These are phyloP conservation scores for Cercis canadensis DNA, from an alignment of 306 rosid species.

Conservation along the genomic window DNA sequence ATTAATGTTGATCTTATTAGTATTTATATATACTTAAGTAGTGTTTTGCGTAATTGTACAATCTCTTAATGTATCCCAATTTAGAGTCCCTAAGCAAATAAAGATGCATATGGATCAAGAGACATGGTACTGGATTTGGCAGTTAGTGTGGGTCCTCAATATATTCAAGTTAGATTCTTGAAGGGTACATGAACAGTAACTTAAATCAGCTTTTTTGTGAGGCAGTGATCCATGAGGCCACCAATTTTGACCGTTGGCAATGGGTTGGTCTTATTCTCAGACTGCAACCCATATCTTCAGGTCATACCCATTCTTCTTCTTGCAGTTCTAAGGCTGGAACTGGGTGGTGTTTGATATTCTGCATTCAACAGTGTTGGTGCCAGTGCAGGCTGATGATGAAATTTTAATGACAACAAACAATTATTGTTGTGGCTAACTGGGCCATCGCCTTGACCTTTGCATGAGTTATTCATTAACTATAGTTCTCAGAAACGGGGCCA, in stretches of 20 bases:
- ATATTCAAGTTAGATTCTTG: conserved; percentile 55
- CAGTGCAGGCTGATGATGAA: conserved; percentile 16
- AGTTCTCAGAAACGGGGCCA: conserved; percentile 37
- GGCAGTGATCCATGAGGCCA: conserved; percentile 35
- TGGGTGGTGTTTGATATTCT: conserved; percentile 15
- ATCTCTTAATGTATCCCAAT: neutral
- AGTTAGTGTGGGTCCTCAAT: conserved; percentile 39
- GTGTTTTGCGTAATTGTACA: neutral
- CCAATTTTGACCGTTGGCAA: conserved; percentile 51
- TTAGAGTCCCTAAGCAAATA: no score
- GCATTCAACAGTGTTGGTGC: conserved; percentile 28
- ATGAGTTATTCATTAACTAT: conserved; percentile 31
- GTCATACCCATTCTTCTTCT: conserved; percentile 47
- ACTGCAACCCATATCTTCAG: conserved; percentile 48
- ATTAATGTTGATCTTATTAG: no score
- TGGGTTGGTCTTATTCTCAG: conserved; percentile 30
- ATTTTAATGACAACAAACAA: conserved; percentile 40
- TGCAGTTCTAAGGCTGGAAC: neutral
- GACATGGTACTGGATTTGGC: conserved; percentile 25
- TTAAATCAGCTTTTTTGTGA: conserved; percentile 35
- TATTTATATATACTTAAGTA: neutral
- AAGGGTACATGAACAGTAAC: conserved; percentile 39
- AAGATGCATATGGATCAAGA: conserved; percentile 35
- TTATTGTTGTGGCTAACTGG: conserved; percentile 42
- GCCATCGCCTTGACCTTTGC: conserved; percentile 25